These are phyloP conservation scores for Pseudogymnoascus sp. DNA, from an alignment of 2,329 filamentous ascomycete species.

Conservation along the genomic window DNA sequence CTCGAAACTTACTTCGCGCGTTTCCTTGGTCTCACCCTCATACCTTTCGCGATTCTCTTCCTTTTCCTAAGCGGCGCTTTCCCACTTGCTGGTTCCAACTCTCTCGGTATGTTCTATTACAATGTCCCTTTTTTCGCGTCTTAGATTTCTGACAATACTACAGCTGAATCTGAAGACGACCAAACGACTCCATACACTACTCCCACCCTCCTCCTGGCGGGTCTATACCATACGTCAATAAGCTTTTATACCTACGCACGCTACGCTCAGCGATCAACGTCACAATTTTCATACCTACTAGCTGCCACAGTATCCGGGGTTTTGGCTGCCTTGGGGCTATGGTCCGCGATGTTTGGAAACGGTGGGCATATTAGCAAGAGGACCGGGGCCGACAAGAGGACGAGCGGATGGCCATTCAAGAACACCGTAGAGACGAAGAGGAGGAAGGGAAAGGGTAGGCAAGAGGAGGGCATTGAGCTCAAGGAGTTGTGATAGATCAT, in stretches of 20 bases:
- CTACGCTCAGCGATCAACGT: slow-evolving; percentile 38
- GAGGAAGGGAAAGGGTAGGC: slow-evolving; percentile 8
- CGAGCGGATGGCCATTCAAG: slow-evolving; percentile 56
- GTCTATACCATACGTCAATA: slow-evolving; percentile 47
- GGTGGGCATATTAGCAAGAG: slow-evolving; percentile 51
- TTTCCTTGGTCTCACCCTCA: slow-evolving; percentile 48
- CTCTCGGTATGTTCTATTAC: slow-evolving; percentile 19
- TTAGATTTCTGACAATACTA: slow-evolving; percentile 24
- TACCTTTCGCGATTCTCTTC: slow-evolving; percentile 48
- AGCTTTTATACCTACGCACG: slow-evolving; percentile 54
- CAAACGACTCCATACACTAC: slow-evolving; percentile 47
- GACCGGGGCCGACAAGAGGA: slow-evolving; percentile 61
- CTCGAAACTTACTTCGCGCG: slow-evolving; percentile 59
- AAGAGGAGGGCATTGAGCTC: not conserved
- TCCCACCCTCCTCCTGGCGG: slow-evolving; percentile 51
- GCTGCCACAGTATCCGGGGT: slow-evolving; percentile 42
- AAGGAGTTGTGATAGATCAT: slow-evolving; percentile 2
- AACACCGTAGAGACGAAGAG: slow-evolving; percentile 42
- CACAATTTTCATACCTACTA: slow-evolving; percentile 43
- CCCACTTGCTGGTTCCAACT: slow-evolving; percentile 42
- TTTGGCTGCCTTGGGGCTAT: slow-evolving; percentile 50
- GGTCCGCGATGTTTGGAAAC: slow-evolving; percentile 44
- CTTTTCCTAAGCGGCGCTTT: slow-evolving; percentile 57
- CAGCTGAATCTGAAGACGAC: slow-evolving; percentile 38
- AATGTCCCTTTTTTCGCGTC: not conserved